Evolutionary conservation across 805 yeast species (phyloP).

Genomic region (Aciculoconidium aculeatum): DNA sequence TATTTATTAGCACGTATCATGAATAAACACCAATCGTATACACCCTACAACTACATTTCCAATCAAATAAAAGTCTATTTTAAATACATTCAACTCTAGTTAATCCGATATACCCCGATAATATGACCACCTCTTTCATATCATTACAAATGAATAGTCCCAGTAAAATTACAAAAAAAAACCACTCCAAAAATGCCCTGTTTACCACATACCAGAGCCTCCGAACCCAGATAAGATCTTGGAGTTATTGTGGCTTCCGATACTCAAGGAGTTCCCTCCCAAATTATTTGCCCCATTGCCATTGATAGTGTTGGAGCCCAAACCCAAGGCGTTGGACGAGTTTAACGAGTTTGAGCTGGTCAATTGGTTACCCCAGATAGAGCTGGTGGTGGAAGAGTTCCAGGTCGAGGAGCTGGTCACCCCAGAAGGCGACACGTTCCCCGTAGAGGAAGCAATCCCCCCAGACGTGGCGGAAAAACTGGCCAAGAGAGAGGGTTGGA

Average conservation of each 20-base stretch:
- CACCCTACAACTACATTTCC: too few species aligned
- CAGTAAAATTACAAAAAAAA: conserved; percentile 3
- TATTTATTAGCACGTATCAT: too few species aligned
- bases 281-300: too few species aligned
- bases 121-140: too few species aligned
- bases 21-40: too few species aligned
- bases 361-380: conserved; percentile 20
- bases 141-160: conserved; percentile 1
- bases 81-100: too few species aligned
- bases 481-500: too few species aligned
- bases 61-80: too few species aligned
- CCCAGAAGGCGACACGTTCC: conserved; percentile 10
- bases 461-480: too few species aligned
- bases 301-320: conserved; percentile 3
- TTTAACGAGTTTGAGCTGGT: conserved; percentile 5
- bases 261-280: too few species aligned
- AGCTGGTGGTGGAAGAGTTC: conserved; percentile 7
- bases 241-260: conserved; percentile 5
- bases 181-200: conserved; percentile 1
- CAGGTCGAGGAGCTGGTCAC: conserved; percentile 7
- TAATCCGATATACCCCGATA: too few species aligned
- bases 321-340: conserved; percentile 5
- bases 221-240: conserved; percentile 12
- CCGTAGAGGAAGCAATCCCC: too few species aligned
- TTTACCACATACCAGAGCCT: conserved; percentile 16